Evolutionary conservation across 2,329 filamentous ascomycete genomes (phyloP).

Genomic region (Colletotrichum sp.): DNA sequence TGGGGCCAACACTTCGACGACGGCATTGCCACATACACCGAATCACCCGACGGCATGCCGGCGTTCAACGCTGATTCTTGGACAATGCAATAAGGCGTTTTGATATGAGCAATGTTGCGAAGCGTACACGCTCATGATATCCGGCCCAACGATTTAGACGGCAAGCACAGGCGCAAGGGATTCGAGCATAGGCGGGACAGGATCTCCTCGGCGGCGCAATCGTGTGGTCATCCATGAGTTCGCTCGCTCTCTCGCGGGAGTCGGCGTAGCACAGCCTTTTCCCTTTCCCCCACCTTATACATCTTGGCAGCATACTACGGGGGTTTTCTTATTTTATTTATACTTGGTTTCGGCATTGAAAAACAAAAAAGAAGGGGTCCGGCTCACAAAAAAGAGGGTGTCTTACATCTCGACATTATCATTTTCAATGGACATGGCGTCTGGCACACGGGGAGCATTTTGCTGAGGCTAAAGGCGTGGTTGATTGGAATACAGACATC

Average conservation of each 20-base stretch:
- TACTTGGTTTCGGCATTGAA: background rate
- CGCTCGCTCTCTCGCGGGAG: background rate
- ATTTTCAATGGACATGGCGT: constrained; percentile 5
- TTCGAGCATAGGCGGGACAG: constrained; percentile 1
- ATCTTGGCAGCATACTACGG: background rate
- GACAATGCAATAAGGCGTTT: constrained; percentile 12
- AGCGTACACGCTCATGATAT: constrained; percentile 12
- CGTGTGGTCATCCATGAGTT: background rate
- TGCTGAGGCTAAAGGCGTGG: background rate
- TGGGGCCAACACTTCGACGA: constrained; percentile 53
- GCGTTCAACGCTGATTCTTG: constrained; percentile 13
- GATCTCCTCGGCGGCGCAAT: background rate
- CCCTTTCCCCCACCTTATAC: background rate
- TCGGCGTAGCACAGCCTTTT: background rate
- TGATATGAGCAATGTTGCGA: background rate
- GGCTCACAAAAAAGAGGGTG: constrained; percentile 10
- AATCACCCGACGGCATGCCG: constrained; percentile 30
- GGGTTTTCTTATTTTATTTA: background rate
- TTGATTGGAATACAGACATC: background rate
- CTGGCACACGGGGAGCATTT: constrained; percentile 6
- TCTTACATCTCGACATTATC: constrained; percentile 12
- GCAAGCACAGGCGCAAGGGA: constrained; percentile 17
- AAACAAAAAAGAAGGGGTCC: constrained; percentile 13
- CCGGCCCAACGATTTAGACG: constrained; percentile 16
- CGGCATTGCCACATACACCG: constrained; percentile 31